Conservation (phyloP, 305 asterid genomes). For the Solanum aculeatissimum region DNA sequence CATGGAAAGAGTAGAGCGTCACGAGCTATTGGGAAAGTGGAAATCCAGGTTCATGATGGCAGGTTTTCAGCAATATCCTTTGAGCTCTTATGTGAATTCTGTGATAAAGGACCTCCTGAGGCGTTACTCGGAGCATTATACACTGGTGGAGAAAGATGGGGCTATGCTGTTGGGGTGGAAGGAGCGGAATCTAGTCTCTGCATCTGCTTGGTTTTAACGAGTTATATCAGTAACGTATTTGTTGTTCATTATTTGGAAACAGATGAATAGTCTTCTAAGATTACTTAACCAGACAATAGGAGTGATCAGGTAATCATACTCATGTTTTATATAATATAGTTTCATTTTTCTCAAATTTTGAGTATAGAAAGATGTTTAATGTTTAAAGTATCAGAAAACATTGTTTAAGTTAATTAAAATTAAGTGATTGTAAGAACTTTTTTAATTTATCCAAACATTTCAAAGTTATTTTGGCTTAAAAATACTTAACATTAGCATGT, state of each 20-base stretch:
- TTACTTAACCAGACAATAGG: neutral
- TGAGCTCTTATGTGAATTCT: constrained; percentile 59
- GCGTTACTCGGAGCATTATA: constrained; percentile 60
- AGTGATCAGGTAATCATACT: neutral
- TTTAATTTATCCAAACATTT: too few relatives aligned
- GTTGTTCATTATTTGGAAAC: neutral
- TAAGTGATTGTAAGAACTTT: too few relatives aligned
- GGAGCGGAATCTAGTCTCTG: constrained; percentile 59
- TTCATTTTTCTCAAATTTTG: neutral
- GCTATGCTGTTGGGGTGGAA: constrained; percentile 80
- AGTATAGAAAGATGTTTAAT: neutral
- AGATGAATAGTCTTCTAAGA: neutral
- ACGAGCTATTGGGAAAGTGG: constrained; percentile 83
- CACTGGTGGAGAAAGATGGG: constrained; percentile 58
- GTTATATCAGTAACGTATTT: neutral
- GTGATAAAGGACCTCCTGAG: constrained; percentile 46
- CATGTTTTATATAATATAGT: neutral
- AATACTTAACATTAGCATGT: too few relatives aligned
- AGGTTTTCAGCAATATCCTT: constrained; percentile 50
- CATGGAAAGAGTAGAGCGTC: constrained; percentile 72
- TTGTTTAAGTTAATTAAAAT: too few relatives aligned
- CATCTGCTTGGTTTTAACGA: constrained; percentile 76
- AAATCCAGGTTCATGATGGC: constrained; percentile 68
- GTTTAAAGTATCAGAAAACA: too few relatives aligned
- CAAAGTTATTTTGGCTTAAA: too few relatives aligned